Evolutionary conservation across 2,329 filamentous ascomycete genomes (phyloP), one percentile per base, ranked within the genome.

Genomic region (Cladosporium austrohemisphaericum): DNA sequence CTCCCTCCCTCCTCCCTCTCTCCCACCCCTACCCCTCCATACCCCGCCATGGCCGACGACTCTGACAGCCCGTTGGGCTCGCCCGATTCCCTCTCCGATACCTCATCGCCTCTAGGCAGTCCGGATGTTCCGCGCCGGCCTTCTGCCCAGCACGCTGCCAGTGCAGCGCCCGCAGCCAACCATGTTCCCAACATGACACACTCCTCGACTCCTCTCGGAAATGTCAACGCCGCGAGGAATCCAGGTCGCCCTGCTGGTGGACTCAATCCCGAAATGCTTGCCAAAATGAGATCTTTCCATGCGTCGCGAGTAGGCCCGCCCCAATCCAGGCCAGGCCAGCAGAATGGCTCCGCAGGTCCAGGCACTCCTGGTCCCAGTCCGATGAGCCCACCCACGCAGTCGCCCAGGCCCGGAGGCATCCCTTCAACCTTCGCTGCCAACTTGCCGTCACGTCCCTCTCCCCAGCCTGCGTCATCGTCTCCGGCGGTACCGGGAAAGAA

Each of bases 191-290:
- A 71, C 50, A 90, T 95, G 81, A 88, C 81, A 49, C 72, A 85
- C 5, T 90, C 83, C n/a, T 95, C 90, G n/a, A 93, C 86, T 22
- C 84, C 88, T 32, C 74, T 91, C 3, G 89, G 89, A 32, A 79
- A 87, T 51, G 73, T 95, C 61, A 89, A 84, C 67, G 80, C 81
- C 41, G 82, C 81, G 31, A 73, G 83, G 55, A 74, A 80, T 60
- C 77, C 77, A 11, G 67, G 66, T 18, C 32, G 32, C 13, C 41
- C 41, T 19, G 25, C 44, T 13, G 62, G 66, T 23, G 66, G 69
- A 3, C 61, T 74, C 52, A 68, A 65, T 40, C 58, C 64, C 57
- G 84, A 86, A 55, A 81, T 88, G 57, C 73, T 84, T 60, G 83
- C 79, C 32, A 82, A 80, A 60, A 83, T 88, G 78, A 82, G 80